Conservation (phyloP, 2,329 filamentous ascomycete species). For the Arthrobotrys sphaeroides region DNA sequence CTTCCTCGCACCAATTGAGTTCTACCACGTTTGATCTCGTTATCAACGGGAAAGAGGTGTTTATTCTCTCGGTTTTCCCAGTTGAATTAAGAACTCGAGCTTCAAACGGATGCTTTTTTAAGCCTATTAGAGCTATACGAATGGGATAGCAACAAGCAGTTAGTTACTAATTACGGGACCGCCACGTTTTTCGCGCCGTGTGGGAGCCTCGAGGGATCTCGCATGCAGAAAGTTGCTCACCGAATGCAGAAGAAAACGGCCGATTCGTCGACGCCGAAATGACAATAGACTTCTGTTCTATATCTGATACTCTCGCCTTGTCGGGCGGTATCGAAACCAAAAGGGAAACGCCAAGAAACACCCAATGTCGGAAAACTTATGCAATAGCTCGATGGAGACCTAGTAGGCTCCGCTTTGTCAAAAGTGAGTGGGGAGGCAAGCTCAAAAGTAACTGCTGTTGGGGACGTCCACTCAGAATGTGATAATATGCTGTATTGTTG, state of each 20-base stretch:
- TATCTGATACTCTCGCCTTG: constrained; percentile 33
- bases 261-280: constrained; percentile 17
- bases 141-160: constrained; percentile 16
- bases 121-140: constrained; percentile 11
- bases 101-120: constrained; percentile 11
- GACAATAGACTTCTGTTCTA: constrained; percentile 12
- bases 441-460: constrained; percentile 20
- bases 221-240: constrained; percentile 47
- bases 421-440: not conserved
- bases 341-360: constrained; percentile 34
- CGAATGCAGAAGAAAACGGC: constrained; percentile 32
- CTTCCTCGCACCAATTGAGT: constrained; percentile 50
- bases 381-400: constrained; percentile 22
- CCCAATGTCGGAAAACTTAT: constrained; percentile 45
- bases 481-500: constrained; percentile 33
- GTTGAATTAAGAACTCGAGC: constrained; percentile 3
- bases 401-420: constrained; percentile 3
- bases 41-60: constrained; percentile 46
- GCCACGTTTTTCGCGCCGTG: constrained; percentile 35
- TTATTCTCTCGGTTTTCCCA: constrained; percentile 13
- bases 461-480: constrained; percentile 21
- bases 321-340: constrained; percentile 20
- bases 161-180: constrained; percentile 22
- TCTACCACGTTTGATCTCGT: constrained; percentile 53
- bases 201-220: constrained; percentile 27